Evolutionary conservation across 257 asterid genomes (phyloP).

Genomic region (Plectranthus barbatus): DNA sequence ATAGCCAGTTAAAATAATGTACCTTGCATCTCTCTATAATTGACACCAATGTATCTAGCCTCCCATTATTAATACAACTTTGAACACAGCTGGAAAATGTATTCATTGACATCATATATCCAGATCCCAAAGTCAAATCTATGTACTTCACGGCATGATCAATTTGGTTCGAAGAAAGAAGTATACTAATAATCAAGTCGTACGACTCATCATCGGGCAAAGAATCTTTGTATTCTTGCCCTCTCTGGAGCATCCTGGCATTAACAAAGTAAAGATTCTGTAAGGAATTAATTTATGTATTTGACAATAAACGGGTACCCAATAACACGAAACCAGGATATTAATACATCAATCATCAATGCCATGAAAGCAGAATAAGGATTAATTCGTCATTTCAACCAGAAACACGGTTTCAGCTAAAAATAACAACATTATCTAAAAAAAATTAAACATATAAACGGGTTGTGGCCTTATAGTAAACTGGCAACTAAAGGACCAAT

Average conservation of each 20-base stretch:
- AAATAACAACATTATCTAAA: background rate
- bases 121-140: slow-evolving; percentile 53
- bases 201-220: slow-evolving; percentile 83
- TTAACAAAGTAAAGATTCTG: slow-evolving; percentile 24
- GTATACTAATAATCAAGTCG: slow-evolving; percentile 58
- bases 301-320: slow-evolving; percentile 4
- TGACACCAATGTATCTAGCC: slow-evolving; percentile 64
- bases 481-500: background rate
- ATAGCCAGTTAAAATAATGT: slow-evolving; percentile 10
- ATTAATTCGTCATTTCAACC: background rate
- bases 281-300: slow-evolving; percentile 6
- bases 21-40: slow-evolving; percentile 93
- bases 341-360: background rate
- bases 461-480: background rate
- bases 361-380: background rate
- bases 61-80: slow-evolving; percentile 39
- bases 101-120: slow-evolving; percentile 49
- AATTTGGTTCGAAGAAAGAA: slow-evolving; percentile 40
- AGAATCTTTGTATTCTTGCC: slow-evolving; percentile 56
- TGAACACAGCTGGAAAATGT: slow-evolving; percentile 44
- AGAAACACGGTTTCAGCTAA: background rate
- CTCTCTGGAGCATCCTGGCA: slow-evolving; percentile 76
- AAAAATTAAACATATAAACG: too few species aligned
- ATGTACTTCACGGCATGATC: slow-evolving; percentile 61
- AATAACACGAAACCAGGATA: background rate